A percentile compares a stretch with the other conserved stretches of the same genome.
phyloP scores from a whole-genome alignment of 73 alveolate genomes.

The Uronychia setigera region DNA sequence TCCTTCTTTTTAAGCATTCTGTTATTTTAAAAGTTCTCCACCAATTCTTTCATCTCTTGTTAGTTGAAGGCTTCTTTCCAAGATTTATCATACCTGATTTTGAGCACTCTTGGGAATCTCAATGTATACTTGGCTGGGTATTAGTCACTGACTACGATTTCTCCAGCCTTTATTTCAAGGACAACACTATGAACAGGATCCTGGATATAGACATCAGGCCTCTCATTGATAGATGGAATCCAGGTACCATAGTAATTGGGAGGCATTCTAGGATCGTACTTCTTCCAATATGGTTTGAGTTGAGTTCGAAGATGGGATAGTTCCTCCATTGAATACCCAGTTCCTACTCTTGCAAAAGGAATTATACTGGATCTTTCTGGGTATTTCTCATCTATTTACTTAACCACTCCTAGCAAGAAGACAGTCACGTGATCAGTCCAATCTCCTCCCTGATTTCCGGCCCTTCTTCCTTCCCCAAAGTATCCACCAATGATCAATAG shows the following conservation, averaged over 20 bases:
- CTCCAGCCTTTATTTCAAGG: constrained; percentile 98
- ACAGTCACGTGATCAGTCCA: constrained; percentile 89
- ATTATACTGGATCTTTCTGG: constrained; percentile 81
- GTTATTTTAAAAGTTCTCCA: constrained; percentile 78
- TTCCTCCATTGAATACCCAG: constrained; percentile 91
- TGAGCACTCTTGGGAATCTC: constrained; percentile 96
- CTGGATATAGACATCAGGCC: constrained; percentile 93
- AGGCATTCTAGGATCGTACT: constrained; percentile 82
- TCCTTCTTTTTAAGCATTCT: constrained; percentile 77
- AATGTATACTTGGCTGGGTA: constrained; percentile 91
- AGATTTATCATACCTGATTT: constrained; percentile 90
- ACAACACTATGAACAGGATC: constrained; percentile 89
- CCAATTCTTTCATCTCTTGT: constrained; percentile 82
- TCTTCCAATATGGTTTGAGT: constrained; percentile 86
- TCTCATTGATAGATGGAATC: constrained; percentile 92
- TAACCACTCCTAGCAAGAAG: constrained; percentile 89
- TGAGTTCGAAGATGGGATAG: constrained; percentile 75
- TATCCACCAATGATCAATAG: constrained; percentile 95
- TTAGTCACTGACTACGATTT: constrained; percentile 84
- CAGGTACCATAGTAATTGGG: constrained; percentile 89
- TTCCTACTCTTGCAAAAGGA: constrained; percentile 96
- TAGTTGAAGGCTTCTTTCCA: constrained; percentile 92
- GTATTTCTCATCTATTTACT: constrained; percentile 69
- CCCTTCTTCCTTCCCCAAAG: constrained; percentile 93
- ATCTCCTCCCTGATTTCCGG: constrained; percentile 72